Conservation (phyloP, 2,329 filamentous ascomycete genomes). For the Basipetospora chlamydospora region DNA sequence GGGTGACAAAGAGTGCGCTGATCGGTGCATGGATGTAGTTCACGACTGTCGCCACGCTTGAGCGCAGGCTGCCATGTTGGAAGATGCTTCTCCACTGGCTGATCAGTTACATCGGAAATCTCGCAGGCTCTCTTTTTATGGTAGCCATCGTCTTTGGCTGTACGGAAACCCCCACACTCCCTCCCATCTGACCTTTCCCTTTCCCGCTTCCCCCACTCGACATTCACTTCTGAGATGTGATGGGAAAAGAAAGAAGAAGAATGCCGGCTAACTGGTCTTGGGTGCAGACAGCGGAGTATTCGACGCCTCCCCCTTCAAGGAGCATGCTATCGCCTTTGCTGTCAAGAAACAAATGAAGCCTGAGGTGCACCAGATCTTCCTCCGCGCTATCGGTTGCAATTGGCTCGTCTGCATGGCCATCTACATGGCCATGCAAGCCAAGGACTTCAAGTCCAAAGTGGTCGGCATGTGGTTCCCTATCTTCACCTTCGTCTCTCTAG, state of each 20-base stretch:
- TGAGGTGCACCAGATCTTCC: constrained; percentile 35
- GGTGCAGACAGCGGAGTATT: constrained; percentile 26
- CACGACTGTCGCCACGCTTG: constrained; percentile 8
- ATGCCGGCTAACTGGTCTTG: constrained; percentile 10
- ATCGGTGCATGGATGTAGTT: constrained; percentile 7
- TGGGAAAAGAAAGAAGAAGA: background rate
- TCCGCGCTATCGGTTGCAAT: constrained; percentile 39
- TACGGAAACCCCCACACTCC: background rate
- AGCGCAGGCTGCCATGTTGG: constrained; percentile 6
- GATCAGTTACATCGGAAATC: constrained; percentile 30
- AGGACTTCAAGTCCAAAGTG: constrained; percentile 37
- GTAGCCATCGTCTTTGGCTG: constrained; percentile 28
- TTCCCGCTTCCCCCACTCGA: too few species aligned
- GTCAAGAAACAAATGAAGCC: constrained; percentile 33
- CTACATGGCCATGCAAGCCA: constrained; percentile 30
- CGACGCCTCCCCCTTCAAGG: constrained; percentile 25
- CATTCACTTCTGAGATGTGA: too few species aligned
- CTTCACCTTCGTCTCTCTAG: constrained; percentile 37
- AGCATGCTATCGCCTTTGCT: constrained; percentile 27
- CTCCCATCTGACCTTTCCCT: background rate
- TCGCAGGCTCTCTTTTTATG: constrained; percentile 31
- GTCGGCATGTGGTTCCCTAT: constrained; percentile 41
- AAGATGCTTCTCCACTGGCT: constrained; percentile 18
- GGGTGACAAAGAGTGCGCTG: background rate
- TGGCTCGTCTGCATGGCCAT: constrained; percentile 42